These are phyloP conservation scores for Lachnellula occidentalis DNA, from an alignment of 2,329 filamentous ascomycete genomes.

Conservation along the genomic window DNA sequence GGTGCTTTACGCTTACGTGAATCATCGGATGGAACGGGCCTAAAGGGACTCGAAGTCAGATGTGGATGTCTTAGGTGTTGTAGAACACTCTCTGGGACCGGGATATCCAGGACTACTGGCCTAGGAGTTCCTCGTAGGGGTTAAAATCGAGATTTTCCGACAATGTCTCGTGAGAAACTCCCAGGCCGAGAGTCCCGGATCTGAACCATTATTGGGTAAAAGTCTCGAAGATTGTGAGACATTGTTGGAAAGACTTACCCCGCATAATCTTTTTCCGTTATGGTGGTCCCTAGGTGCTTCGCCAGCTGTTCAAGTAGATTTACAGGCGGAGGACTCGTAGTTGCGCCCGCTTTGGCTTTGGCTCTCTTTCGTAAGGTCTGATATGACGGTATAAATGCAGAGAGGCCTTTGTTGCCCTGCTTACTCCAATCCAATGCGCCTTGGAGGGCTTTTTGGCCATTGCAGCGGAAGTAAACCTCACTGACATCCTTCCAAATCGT, in stretches of 20 bases:
- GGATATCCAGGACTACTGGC: background rate
- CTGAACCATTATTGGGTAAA: background rate
- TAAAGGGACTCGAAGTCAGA: background rate
- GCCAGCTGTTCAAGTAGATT: constrained; percentile 14
- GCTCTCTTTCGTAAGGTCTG: background rate
- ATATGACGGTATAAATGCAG: background rate
- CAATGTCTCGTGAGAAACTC: too few species aligned
- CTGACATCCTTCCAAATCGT: constrained; percentile 19
- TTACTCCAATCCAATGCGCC: background rate
- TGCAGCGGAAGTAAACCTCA: constrained; percentile 13
- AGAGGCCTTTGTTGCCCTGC: background rate
- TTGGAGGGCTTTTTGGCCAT: constrained; percentile 6
- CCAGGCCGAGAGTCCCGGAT: too few species aligned
- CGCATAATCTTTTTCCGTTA: background rate
- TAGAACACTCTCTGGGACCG: background rate
- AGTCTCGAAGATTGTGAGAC: background rate
- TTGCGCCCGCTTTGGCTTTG: background rate
- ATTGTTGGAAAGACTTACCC: background rate
- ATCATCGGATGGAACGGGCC: background rate
- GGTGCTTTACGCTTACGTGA: background rate
- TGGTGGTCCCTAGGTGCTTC: constrained; percentile 1
- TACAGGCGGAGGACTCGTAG: background rate
- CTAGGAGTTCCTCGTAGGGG: too few species aligned
- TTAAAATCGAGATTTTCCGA: too few species aligned
- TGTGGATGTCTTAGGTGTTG: background rate